These are phyloP conservation scores for Halenospora varia DNA, from an alignment of 495 filamentous ascomycete species.

Conservation along the genomic window DNA sequence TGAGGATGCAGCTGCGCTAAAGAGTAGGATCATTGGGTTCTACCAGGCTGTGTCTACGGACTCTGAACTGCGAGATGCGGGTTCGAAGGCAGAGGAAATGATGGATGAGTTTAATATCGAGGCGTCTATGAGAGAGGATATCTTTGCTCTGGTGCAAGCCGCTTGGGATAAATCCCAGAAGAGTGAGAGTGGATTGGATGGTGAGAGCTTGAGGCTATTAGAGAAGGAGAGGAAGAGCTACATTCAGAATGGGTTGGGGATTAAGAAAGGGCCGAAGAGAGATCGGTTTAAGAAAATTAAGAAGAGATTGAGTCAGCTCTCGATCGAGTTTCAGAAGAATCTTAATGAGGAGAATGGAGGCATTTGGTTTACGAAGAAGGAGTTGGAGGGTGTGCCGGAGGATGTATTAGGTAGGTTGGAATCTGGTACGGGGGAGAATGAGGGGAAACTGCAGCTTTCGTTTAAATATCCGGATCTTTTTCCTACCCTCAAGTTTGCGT, in stretches of 20 bases:
- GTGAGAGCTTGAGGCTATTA: conserved; percentile 48
- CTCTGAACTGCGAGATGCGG: conserved; percentile 61
- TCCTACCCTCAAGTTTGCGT: conserved; percentile 54
- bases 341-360: conserved; percentile 58
- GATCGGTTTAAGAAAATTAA: conserved; percentile 63
- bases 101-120: conserved; percentile 58
- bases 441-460: conserved; percentile 52
- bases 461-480: conserved; percentile 65
- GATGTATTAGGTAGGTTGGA: conserved; percentile 57
- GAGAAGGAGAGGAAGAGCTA: conserved; percentile 57
- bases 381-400: conserved; percentile 54
- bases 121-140: conserved; percentile 56
- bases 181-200: conserved; percentile 32
- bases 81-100: conserved; percentile 54
- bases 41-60: conserved; percentile 77
- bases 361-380: conserved; percentile 55
- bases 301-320: conserved; percentile 53
- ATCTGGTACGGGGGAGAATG: conserved; percentile 66
- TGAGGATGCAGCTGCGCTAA: conserved; percentile 59
- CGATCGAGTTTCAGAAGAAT: conserved; percentile 55
- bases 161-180: conserved; percentile 46
- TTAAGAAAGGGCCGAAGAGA: conserved; percentile 48
- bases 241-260: conserved; percentile 50
- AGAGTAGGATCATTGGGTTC: conserved; percentile 62
- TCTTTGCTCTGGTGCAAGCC: conserved; percentile 53